phyloP scores from a whole-genome alignment of 2,329 filamentous ascomycete species.

The Epichloe sibirici region DNA sequence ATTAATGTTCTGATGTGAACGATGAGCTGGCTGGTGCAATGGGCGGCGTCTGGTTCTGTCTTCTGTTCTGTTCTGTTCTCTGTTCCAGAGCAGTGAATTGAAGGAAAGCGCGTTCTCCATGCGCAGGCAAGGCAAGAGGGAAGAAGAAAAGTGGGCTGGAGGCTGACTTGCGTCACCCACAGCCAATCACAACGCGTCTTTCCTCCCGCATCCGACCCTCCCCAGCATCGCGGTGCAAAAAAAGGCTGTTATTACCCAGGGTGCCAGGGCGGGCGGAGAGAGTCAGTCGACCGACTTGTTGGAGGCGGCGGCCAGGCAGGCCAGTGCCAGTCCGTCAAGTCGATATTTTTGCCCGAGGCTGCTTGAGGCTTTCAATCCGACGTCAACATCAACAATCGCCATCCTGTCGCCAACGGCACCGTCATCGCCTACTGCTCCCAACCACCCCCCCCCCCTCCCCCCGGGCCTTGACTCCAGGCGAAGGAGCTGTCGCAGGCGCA shows the following conservation, averaged over 20 bases:
- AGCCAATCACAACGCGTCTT: slow-evolving; percentile 13
- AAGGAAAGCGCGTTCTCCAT: background rate
- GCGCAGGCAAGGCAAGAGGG: background rate
- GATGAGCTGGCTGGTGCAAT: no score
- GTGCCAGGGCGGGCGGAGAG: no score
- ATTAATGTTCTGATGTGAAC: no score
- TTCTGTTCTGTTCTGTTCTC: no score
- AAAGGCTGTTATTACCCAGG: background rate
- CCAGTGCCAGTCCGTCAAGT: slow-evolving; percentile 1
- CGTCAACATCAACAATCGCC: slow-evolving; percentile 2
- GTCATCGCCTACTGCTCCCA: slow-evolving; percentile 2
- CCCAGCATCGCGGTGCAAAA: slow-evolving; percentile 5
- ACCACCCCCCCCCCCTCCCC: background rate
- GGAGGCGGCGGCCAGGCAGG: background rate
- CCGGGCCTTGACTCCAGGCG: slow-evolving; percentile 24
- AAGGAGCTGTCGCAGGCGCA: slow-evolving; percentile 43
- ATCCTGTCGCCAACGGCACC: background rate
- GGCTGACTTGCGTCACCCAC: background rate
- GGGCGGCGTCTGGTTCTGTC: no score
- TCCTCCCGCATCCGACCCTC: slow-evolving; percentile 7
- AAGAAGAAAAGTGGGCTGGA: background rate
- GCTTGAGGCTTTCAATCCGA: slow-evolving; percentile 4
- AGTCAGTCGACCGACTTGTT: no score
- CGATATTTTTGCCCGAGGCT: slow-evolving; percentile 12
- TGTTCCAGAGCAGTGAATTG: no score